These are phyloP conservation scores for Penicillium manginii DNA, from an alignment of 495 filamentous ascomycete genomes.

Conservation along the genomic window DNA sequence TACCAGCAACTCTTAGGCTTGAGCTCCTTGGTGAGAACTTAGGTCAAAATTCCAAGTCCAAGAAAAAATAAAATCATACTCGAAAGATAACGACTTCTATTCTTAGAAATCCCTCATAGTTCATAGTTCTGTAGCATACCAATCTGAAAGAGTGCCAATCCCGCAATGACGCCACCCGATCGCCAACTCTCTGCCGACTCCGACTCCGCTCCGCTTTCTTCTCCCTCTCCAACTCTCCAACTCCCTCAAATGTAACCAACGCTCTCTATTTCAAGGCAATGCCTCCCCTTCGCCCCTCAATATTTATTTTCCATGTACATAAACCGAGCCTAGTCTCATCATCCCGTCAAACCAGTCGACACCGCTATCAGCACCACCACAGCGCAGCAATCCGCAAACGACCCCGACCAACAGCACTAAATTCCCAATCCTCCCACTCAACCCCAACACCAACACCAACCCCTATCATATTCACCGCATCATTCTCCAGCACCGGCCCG, in stretches of 20 bases:
- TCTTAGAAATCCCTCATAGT: neutral
- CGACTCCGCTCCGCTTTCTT: constrained; percentile 14
- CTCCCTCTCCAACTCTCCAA: constrained; percentile 1
- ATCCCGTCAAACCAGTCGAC: neutral
- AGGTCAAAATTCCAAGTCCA: neutral
- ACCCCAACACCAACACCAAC: neutral
- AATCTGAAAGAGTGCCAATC: no score
- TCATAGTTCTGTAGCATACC: no score
- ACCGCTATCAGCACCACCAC: constrained; percentile 7
- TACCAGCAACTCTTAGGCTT: neutral
- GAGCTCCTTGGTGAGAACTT: no score
- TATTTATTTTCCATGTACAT: constrained; percentile 4
- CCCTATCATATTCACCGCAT: constrained; percentile 22
- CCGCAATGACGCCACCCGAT: constrained; percentile 8
- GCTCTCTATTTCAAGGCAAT: constrained; percentile 13
- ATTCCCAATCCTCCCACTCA: neutral
- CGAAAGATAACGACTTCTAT: neutral
- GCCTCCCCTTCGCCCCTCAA: constrained; percentile 18
- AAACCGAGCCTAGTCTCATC: constrained; percentile 6
- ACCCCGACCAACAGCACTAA: constrained; percentile 2
- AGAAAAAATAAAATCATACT: neutral
- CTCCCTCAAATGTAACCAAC: constrained; percentile 5
- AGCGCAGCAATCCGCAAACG: constrained; percentile 14
- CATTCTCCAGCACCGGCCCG: constrained; percentile 46
- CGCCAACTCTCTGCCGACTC: neutral